Conservation (phyloP, 2,329 filamentous ascomycete genomes). For the Bimuria novae-zelandiae region DNA sequence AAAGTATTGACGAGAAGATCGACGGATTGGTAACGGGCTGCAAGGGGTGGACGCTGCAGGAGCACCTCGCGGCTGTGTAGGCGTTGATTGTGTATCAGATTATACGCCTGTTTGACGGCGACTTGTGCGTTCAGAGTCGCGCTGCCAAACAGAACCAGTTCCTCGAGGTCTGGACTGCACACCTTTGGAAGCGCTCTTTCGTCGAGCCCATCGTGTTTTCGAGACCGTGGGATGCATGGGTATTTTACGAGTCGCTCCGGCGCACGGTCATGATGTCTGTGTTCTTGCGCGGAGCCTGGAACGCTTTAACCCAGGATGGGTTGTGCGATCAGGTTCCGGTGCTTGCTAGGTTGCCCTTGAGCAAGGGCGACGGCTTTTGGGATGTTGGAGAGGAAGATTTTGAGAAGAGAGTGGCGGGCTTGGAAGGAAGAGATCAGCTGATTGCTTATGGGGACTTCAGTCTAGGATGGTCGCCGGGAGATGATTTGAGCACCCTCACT, state of each 20-base stretch:
- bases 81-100: slow-evolving; percentile 40
- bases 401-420: slow-evolving; percentile 8
- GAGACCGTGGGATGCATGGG: slow-evolving; percentile 19
- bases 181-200: slow-evolving; percentile 36
- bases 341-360: slow-evolving; percentile 26
- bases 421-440: slow-evolving; percentile 18
- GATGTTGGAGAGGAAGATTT: slow-evolving; percentile 16
- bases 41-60: slow-evolving; percentile 23
- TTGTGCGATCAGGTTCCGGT: slow-evolving; percentile 30
- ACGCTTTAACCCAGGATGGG: slow-evolving; percentile 21
- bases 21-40: slow-evolving; percentile 17
- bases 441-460: slow-evolving; percentile 30
- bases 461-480: slow-evolving; percentile 17
- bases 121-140: slow-evolving; percentile 16
- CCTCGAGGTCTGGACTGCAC: slow-evolving; percentile 32
- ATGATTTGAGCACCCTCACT: slow-evolving; percentile 17
- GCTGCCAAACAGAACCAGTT: slow-evolving; percentile 27
- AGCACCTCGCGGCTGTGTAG: slow-evolving; percentile 40
- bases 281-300: slow-evolving; percentile 32
- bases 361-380: slow-evolving; percentile 25
- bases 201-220: slow-evolving; percentile 19
- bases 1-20: slow-evolving; percentile 29
- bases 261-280: slow-evolving; percentile 35
- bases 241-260: slow-evolving; percentile 36
- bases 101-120: slow-evolving; percentile 35